A percentile compares a stretch with the other conserved stretches of the same genome.
These are phyloP conservation scores for Colletotrichum lini DNA, from an alignment of 2,329 filamentous ascomycete species.

Conservation along the genomic window DNA sequence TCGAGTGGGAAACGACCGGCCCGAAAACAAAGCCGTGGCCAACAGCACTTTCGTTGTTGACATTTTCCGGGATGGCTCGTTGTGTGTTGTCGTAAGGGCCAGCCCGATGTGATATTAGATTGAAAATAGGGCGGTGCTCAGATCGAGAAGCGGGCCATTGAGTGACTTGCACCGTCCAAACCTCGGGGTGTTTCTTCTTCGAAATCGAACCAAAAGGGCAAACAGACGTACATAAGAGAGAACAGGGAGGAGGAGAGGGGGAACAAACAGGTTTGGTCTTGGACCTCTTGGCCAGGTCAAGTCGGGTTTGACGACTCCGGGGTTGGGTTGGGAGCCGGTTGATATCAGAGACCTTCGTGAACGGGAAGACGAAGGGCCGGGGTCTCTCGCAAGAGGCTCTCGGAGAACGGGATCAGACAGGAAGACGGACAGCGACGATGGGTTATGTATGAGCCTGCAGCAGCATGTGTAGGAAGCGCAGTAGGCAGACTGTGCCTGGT, in stretches of 20 bases:
- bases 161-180: slow-evolving; percentile 3
- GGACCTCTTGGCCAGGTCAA: slow-evolving; percentile 21
- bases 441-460: slow-evolving; percentile 37
- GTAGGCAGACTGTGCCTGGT: slow-evolving; percentile 8
- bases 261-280: slow-evolving; percentile 34
- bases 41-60: slow-evolving; percentile 19
- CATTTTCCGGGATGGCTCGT: slow-evolving; percentile 19
- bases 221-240: background rate
- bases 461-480: slow-evolving; percentile 14
- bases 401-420: background rate
- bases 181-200: background rate
- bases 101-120: slow-evolving; percentile 19
- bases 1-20: slow-evolving; percentile 6
- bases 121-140: slow-evolving; percentile 1
- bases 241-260: slow-evolving; percentile 16
- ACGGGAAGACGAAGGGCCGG: slow-evolving; percentile 16
- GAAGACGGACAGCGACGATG: background rate
- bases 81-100: slow-evolving; percentile 20
- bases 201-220: background rate
- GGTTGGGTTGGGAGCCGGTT: slow-evolving; percentile 30
- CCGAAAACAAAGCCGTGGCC: slow-evolving; percentile 20
- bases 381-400: slow-evolving; percentile 31
- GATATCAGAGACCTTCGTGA: slow-evolving; percentile 18
- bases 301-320: slow-evolving; percentile 29
- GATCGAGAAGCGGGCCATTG: slow-evolving; percentile 7